Percentiles rank a stretch among this genome's conserved stretches.
Evolutionary conservation across 345 rosid species (phyloP).

Genomic region (Salix suchowensis): DNA sequence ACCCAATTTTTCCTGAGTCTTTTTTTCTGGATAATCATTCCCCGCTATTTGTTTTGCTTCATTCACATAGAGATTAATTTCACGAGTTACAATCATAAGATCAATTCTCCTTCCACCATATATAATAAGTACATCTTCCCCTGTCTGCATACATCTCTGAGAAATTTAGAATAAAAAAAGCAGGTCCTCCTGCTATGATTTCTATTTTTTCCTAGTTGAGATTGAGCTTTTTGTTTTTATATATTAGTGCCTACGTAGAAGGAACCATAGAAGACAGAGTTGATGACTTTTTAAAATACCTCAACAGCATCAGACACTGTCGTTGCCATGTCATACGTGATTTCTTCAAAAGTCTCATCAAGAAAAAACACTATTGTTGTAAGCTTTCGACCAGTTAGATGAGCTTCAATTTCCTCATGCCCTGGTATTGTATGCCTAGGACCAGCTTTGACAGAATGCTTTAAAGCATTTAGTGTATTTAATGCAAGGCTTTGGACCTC

Average conservation of each 20-base stretch:
- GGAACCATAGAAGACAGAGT: neutral
- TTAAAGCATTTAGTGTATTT: slow-evolving; percentile 79
- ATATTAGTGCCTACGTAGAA: neutral
- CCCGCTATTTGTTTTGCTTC: too few species aligned
- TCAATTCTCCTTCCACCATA: neutral
- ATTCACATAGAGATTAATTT: too few species aligned
- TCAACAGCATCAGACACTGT: slow-evolving; percentile 95
- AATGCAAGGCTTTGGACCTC: slow-evolving; percentile 77
- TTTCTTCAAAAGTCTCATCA: slow-evolving; percentile 98
- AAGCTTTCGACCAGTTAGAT: slow-evolving; percentile 75
- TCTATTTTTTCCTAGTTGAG: neutral
- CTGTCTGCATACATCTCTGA: neutral
- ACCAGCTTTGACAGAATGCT: slow-evolving; percentile 92
- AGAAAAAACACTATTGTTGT: slow-evolving; percentile 92
- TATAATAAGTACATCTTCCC: neutral
- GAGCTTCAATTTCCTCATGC: slow-evolving; percentile 95
- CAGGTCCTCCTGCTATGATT: neutral
- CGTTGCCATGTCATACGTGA: slow-evolving; percentile 90
- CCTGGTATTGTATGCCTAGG: slow-evolving; percentile 84
- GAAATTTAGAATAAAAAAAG: neutral
- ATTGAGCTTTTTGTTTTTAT: neutral
- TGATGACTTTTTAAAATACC: slow-evolving; percentile 40
- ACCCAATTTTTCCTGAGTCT: too few species aligned
- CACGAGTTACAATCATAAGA: neutral
- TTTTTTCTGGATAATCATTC: too few species aligned